phyloP scores from a whole-genome alignment of 345 rosid species.

The Arabidopsis thaliana region DNA sequence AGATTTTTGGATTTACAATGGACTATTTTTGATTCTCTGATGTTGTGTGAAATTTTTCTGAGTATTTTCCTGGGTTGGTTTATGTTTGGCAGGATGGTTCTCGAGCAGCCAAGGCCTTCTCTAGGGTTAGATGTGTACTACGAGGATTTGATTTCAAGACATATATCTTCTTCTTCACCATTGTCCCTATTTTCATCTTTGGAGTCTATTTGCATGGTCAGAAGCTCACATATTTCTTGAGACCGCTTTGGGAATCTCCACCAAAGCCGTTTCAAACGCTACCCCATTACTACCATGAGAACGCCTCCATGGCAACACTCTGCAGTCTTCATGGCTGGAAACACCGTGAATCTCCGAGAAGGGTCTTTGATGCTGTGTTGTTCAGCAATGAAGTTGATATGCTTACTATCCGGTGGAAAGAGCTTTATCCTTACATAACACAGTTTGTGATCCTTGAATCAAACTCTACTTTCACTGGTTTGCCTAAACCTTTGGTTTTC shows the following conservation, averaged over 20 bases:
- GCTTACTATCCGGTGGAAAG: conserved; percentile 86
- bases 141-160: conserved; percentile 45
- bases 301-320: conserved; percentile 71
- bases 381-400: conserved; percentile 86
- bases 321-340: conserved; percentile 91
- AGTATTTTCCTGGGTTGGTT: background rate
- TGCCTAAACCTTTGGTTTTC: conserved; percentile 69
- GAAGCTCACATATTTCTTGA: conserved; percentile 42
- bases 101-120: conserved; percentile 38
- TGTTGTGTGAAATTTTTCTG: background rate
- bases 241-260: conserved; percentile 46
- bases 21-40: background rate
- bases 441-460: conserved; percentile 92
- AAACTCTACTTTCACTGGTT: conserved; percentile 84
- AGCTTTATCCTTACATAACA: conserved; percentile 76
- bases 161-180: conserved; percentile 37
- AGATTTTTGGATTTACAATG: too few relatives aligned
- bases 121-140: conserved; percentile 46
- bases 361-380: conserved; percentile 85
- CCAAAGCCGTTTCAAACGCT: conserved; percentile 46
- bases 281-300: conserved; percentile 82
- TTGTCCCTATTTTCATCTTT: conserved; percentile 27
- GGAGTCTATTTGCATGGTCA: conserved; percentile 44
- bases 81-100: conserved; percentile 43
- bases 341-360: conserved; percentile 78